Percentiles rank a stretch among this genome's conserved stretches.
phyloP scores from a whole-genome alignment of 2,329 filamentous ascomycete genomes.

The Shiraia sp. region DNA sequence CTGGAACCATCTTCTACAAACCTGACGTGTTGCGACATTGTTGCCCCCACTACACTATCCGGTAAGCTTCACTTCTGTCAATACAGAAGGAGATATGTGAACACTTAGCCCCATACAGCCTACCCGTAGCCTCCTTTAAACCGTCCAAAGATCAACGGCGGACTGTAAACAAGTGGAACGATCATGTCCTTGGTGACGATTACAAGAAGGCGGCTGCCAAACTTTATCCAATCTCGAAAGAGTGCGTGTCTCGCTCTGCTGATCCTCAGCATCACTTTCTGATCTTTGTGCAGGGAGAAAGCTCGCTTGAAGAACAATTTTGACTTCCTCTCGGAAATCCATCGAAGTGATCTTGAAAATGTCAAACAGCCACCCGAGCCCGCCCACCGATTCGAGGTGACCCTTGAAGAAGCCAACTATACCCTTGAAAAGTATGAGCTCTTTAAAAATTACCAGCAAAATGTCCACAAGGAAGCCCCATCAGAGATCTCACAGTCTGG shows the following conservation, averaged over 20 bases:
- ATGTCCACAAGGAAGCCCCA: conserved; percentile 70
- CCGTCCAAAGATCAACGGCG: conserved; percentile 74
- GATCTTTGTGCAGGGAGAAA: conserved; percentile 50
- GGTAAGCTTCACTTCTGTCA: conserved; percentile 33
- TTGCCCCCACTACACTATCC: conserved; percentile 88
- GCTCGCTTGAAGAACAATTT: conserved; percentile 70
- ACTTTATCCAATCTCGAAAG: conserved; percentile 68
- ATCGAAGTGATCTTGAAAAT: conserved; percentile 65
- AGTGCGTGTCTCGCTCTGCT: conserved; percentile 52
- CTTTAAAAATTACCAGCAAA: conserved; percentile 74
- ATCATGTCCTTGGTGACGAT: conserved; percentile 67
- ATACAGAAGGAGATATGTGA: too few relatives aligned
- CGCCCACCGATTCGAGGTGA: conserved; percentile 69
- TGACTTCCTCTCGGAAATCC: conserved; percentile 66
- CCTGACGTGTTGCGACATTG: conserved; percentile 80
- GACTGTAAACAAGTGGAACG: conserved; percentile 76
- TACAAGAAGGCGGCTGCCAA: conserved; percentile 68
- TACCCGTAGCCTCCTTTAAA: conserved; percentile 68
- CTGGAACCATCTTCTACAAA: conserved; percentile 70
- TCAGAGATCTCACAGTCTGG: conserved; percentile 62
- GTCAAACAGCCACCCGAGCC: conserved; percentile 65
- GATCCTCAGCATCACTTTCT: conserved; percentile 2
- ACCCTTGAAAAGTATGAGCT: conserved; percentile 75
- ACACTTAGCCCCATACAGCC: conserved; percentile 45
- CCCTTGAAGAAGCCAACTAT: conserved; percentile 70